Evolutionary conservation across 768 basidiomycete genomes (phyloP), one percentile per base, ranked within the genome.

Genomic region (Rhodotorula toruloides): DNA sequence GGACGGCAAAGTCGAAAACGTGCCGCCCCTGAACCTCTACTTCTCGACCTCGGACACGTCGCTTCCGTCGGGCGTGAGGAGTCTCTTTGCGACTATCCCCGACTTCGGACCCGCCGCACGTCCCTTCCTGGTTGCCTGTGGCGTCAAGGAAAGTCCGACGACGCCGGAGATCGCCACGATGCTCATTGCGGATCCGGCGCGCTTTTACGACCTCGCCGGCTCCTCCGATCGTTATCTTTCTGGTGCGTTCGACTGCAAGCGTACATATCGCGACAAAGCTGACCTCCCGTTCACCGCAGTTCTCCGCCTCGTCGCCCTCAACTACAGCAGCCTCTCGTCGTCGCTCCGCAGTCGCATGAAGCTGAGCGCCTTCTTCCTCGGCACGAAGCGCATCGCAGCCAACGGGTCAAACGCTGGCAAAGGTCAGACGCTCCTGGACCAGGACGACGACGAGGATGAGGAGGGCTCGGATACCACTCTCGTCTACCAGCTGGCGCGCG

Each of bases 81-180:
- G 40, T 27, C 52, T 72, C 11, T 72, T 72, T 39, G 16, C 22
- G 14, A 65, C 57, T 16, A 40, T 72, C 1, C 63, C 70, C 32
- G 86, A 94, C 76, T 96, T 94, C 75, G 93, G 92, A 4, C 75
- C 82, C 2, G 79, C 81, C 9, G 94, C 88, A 32, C 94, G 92
- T 71, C 81, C 83, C 7, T 97, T 99, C 78, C 80, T 99, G 50
- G 83, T 82, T 58, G 86, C 88, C 6, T 90, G 90, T 72, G 94
- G 96, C 17, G 89, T 92, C 22, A 87, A 86, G 74, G 85, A 83
- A 48, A 85, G 50, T 84, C 91, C 9, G 86, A 90, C 61, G 43
- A 71, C 55, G 5, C 44, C 39, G 62, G 91, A 92, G 77, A 82
- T 91, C 48, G 86, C 85, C 0, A 81, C 82, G 58, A 86, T 85